These are phyloP conservation scores for Pleurotus citrinopileatus DNA, from an alignment of 768 basidiomycete genomes.

Conservation along the genomic window DNA sequence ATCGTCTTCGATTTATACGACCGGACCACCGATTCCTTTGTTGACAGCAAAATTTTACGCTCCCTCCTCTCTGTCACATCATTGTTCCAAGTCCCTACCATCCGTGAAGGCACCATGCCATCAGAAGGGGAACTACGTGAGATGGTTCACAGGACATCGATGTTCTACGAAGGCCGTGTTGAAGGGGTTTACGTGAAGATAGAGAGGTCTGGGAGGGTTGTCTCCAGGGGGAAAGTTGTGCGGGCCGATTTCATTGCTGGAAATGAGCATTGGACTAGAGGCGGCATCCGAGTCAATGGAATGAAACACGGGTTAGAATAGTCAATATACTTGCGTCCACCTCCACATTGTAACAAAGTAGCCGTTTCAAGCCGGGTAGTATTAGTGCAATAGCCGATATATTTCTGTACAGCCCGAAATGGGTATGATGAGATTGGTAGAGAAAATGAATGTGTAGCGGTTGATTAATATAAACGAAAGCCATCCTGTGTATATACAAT, in stretches of 20 bases:
- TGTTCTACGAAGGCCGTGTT: constrained; percentile 44
- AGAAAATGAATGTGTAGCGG: too few species aligned
- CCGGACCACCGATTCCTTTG: constrained; percentile 39
- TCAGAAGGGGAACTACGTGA: constrained; percentile 32
- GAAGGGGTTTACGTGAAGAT: constrained; percentile 61
- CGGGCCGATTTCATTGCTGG: constrained; percentile 60
- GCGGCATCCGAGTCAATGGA: constrained; percentile 34
- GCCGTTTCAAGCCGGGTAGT: too few species aligned
- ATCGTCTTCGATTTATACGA: constrained; percentile 62
- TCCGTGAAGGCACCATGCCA: constrained; percentile 41
- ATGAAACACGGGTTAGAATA: constrained; percentile 8
- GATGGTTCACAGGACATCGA: constrained; percentile 45
- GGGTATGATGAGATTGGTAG: too few species aligned
- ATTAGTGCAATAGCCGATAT: too few species aligned
- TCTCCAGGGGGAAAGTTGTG: constrained; percentile 53
- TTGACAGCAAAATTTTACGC: constrained; percentile 31
- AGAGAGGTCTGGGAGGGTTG: constrained; percentile 37
- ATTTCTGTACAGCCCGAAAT: too few species aligned
- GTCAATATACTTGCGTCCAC: too few species aligned
- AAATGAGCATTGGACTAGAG: constrained; percentile 59
- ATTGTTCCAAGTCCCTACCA: constrained; percentile 40
- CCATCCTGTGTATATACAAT: not conserved
- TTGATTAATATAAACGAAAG: too few species aligned
- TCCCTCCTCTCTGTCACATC: constrained; percentile 33
- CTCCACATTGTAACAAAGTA: too few species aligned